These are phyloP conservation scores for Clohesyomyces aquaticus DNA, from an alignment of 495 filamentous ascomycete species.

Conservation along the genomic window DNA sequence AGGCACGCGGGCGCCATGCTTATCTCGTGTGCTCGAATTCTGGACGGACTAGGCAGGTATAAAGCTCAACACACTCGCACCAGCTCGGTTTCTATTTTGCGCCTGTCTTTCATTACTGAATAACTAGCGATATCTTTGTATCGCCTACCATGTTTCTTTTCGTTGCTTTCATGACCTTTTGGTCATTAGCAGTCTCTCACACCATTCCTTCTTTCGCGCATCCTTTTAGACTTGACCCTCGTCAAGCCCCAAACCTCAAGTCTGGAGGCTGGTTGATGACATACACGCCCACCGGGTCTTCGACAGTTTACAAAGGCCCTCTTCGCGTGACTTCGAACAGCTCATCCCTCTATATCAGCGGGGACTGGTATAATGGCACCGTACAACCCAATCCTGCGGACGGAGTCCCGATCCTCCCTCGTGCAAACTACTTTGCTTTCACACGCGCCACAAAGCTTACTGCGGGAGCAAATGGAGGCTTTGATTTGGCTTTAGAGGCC, in stretches of 20 bases:
- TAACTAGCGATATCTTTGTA: neutral
- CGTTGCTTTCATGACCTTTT: conserved; percentile 5
- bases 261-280: conserved; percentile 15
- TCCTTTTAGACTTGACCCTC: conserved; percentile 3
- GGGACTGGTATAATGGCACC: conserved; percentile 23
- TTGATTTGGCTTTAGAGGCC: conserved; percentile 11
- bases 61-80: neutral
- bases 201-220: neutral
- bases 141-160: neutral
- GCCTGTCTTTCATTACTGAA: neutral
- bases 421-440: conserved; percentile 21
- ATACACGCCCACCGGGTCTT: conserved; percentile 3
- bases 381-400: conserved; percentile 15
- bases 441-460: conserved; percentile 12
- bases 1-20: neutral
- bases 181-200: conserved; percentile 1
- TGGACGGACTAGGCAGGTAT: neutral
- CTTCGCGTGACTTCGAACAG: conserved; percentile 18
- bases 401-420: conserved; percentile 20
- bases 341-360: conserved; percentile 9
- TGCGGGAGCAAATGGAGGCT: conserved; percentile 2
- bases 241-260: conserved; percentile 10
- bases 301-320: conserved; percentile 17
- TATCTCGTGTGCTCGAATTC: neutral
- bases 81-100: neutral